Base-by-base conservation (phyloP, 1,284 basidiomycete genomes). In the Cystobasidium pallidum region DNA sequence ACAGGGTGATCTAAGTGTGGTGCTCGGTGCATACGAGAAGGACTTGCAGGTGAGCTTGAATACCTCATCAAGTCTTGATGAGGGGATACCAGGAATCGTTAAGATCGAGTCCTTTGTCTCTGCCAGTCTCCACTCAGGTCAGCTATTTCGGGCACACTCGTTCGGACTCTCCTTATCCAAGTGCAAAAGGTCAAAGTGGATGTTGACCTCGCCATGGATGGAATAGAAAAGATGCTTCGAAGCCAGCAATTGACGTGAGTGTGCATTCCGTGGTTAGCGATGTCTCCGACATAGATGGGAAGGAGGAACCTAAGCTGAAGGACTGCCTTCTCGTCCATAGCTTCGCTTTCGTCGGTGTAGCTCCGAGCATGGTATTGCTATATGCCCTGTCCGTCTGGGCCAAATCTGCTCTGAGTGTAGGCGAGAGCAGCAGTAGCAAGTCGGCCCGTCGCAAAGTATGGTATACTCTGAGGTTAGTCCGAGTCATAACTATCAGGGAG, bases 151-250 rank as follows among this genome's bases (percentile, higher is more conserved):
- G 95, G 95, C 3, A 90, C 89, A 15, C 85, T 99, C 15, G 83
- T 98, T 30, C 86, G 95, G 47, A 89, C 91, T 0, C 82, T 94
- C 39, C 88, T 99, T 72, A 91, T 99, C 67, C 95, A 98, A 80
- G 86, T 97, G 1, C 95, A 99, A 79, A 99, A 98, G 81, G 91
- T 94, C 72, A 98, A 98, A 85, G 93, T 92, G 72, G 95, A 99
- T 80, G 87, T 98, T 66, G 91, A 93, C 77, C 86, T 95, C 83
- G 86, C 92, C 32, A 71, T 97, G 78, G 82, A 87, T 66, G 88
- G 91, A 63, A 90, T 97, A 76, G 95, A 99, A 82, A 92, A 90
- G 79, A 84, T 99, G 63, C 87, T 99, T 75, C 91, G 90, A 77
- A 94, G 91, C 1, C 95, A 99, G 81, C 92, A 97, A 80, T 85